phyloP scores from a whole-genome alignment of 108 stramenopile species.

The Parietichytrium sp. region DNA sequence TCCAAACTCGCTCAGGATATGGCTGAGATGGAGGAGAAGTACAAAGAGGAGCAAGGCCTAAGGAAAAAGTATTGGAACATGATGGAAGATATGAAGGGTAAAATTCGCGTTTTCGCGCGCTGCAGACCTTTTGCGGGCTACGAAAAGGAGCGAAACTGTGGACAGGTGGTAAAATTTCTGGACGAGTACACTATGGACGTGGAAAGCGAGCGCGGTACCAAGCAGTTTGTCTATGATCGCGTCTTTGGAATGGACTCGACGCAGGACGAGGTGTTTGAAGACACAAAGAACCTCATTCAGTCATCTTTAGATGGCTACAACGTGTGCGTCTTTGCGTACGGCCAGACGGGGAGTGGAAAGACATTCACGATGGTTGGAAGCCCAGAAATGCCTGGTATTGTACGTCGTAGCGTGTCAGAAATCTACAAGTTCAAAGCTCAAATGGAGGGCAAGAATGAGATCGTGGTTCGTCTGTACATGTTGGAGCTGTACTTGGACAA shows the following conservation, averaged over 20 bases:
- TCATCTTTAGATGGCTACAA: slow-evolving; percentile 64
- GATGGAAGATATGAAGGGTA: slow-evolving; percentile 74
- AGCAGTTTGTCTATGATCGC: slow-evolving; percentile 57
- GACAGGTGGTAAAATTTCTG: slow-evolving; percentile 50
- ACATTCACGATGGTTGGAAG: slow-evolving; percentile 64
- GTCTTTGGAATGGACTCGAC: slow-evolving; percentile 47
- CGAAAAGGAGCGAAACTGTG: slow-evolving; percentile 53
- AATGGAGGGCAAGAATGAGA: background rate
- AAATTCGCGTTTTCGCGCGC: slow-evolving; percentile 64
- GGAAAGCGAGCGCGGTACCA: slow-evolving; percentile 45
- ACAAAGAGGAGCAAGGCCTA: slow-evolving; percentile 54
- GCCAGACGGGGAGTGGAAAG: slow-evolving; percentile 67
- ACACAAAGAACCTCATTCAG: slow-evolving; percentile 58
- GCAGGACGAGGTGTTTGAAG: slow-evolving; percentile 64
- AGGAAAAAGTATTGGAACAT: slow-evolving; percentile 68
- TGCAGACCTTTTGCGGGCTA: slow-evolving; percentile 61
- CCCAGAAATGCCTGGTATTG: slow-evolving; percentile 51
- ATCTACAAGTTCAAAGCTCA: slow-evolving; percentile 39
- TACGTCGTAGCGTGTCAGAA: slow-evolving; percentile 55
- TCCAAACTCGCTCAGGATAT: slow-evolving; percentile 38
- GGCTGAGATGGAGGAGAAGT: slow-evolving; percentile 39
- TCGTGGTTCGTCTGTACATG: slow-evolving; percentile 53
- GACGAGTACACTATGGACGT: slow-evolving; percentile 59
- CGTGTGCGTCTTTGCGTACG: slow-evolving; percentile 69
- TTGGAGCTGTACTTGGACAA: slow-evolving; percentile 66